Conservation (phyloP, 2,329 filamentous ascomycete genomes). For the Hymenoscyphus repandus region DNA sequence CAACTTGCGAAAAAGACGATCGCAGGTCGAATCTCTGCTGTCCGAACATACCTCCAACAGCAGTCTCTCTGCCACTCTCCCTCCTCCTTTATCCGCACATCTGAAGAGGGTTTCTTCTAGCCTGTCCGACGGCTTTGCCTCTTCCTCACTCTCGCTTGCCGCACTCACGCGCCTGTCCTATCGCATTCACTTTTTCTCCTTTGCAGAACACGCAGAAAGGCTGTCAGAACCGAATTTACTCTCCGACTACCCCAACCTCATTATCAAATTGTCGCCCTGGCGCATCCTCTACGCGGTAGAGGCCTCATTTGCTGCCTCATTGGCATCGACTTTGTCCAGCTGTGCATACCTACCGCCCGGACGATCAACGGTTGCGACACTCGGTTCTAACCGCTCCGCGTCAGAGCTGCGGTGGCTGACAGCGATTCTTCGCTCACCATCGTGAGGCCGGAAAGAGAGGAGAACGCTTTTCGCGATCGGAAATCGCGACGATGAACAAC, state of each 20-base stretch:
- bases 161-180: slow-evolving; percentile 19
- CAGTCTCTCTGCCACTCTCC: background rate
- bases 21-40: slow-evolving; percentile 9
- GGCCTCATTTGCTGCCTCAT: background rate
- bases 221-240: slow-evolving; percentile 11
- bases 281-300: slow-evolving; percentile 3
- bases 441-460: background rate
- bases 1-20: slow-evolving; percentile 2
- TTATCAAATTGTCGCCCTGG: slow-evolving; percentile 16
- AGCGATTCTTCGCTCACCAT: slow-evolving; percentile 9
- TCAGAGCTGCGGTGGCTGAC: slow-evolving; percentile 27
- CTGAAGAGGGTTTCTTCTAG: background rate
- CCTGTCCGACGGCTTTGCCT: slow-evolving; percentile 4
- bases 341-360: slow-evolving; percentile 1
- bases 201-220: slow-evolving; percentile 8
- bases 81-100: background rate
- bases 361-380: slow-evolving; percentile 19
- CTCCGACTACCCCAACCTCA: slow-evolving; percentile 10
- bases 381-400: slow-evolving; percentile 25
- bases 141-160: slow-evolving; percentile 14
- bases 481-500: slow-evolving; percentile 31
- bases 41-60: background rate
- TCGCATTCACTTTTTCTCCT: slow-evolving; percentile 17
- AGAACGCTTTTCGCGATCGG: slow-evolving; percentile 16
- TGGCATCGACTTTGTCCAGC: background rate